These are phyloP conservation scores for Coniochaeta sp. DNA, from an alignment of 2,329 filamentous ascomycete species.

Conservation along the genomic window DNA sequence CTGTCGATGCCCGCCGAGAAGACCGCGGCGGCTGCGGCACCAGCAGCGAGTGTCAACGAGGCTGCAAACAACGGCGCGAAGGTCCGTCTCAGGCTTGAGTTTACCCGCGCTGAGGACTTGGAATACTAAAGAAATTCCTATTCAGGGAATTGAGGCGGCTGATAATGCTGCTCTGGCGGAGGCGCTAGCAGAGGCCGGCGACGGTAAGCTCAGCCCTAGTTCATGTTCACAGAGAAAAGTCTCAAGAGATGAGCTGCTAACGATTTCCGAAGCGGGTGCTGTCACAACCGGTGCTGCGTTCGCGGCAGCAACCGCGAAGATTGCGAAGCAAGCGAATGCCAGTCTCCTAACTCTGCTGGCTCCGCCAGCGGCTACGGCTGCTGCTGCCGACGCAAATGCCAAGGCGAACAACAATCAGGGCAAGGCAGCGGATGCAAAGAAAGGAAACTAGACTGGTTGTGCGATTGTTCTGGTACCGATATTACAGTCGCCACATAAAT, in stretches of 20 bases:
- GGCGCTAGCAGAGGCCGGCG: not conserved
- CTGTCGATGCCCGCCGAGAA: not conserved
- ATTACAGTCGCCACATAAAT: not conserved
- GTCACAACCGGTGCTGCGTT: conserved; percentile 1
- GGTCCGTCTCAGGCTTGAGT: not conserved
- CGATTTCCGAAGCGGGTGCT: not conserved
- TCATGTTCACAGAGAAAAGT: not conserved
- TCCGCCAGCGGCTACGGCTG: not conserved
- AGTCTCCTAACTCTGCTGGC: not conserved
- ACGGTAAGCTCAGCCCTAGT: not conserved
- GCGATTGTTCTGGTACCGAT: not conserved
- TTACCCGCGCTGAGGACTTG: not conserved
- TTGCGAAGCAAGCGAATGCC: not conserved
- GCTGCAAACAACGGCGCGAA: not conserved
- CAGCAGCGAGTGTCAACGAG: not conserved
- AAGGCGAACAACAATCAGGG: not conserved
- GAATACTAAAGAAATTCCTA: not conserved
- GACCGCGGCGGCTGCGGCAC: not conserved
- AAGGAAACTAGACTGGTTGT: not conserved
- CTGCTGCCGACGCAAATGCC: not conserved
- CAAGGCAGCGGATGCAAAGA: not conserved
- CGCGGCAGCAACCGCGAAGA: not conserved
- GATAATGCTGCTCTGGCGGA: not conserved
- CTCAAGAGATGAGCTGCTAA: not conserved
- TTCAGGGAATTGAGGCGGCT: not conserved